phyloP scores from a whole-genome alignment of 2,329 filamentous ascomycete species.

The Ceratocystis variospora region DNA sequence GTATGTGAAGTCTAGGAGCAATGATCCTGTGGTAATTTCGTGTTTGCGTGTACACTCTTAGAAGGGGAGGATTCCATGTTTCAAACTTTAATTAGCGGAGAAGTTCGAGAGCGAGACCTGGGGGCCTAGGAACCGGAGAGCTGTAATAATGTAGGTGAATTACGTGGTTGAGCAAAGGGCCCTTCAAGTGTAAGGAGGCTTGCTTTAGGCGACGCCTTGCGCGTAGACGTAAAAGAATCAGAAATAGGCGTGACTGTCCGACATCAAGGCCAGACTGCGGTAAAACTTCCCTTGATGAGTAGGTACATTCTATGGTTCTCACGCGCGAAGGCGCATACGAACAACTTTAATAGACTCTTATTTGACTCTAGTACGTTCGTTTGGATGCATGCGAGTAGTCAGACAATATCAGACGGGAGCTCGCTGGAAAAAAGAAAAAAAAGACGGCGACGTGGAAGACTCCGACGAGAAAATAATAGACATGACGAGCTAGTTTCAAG shows the following conservation, averaged over 20 bases:
- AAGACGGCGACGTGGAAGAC: not conserved
- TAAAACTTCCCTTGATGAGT: no score
- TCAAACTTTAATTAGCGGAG: conserved; percentile 7
- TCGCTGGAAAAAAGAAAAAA: not conserved
- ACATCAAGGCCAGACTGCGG: no score
- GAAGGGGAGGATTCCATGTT: not conserved
- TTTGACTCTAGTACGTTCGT: no score
- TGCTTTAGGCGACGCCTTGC: not conserved
- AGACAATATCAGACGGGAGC: not conserved
- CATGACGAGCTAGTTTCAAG: not conserved
- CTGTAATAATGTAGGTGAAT: not conserved
- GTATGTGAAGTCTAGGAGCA: not conserved
- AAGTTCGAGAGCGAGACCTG: not conserved
- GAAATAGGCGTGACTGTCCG: no score
- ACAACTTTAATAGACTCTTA: no score
- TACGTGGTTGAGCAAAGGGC: not conserved
- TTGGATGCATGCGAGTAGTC: no score
- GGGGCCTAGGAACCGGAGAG: not conserved
- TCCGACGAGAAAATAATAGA: not conserved
- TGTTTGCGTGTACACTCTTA: not conserved
- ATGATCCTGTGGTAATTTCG: no score
- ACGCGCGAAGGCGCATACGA: no score
- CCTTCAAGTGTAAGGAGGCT: not conserved
- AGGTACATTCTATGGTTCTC: no score
- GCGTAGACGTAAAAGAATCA: no score